phyloP scores from a whole-genome alignment of 768 basidiomycete genomes.

The Rhodotorula diobovata region DNA sequence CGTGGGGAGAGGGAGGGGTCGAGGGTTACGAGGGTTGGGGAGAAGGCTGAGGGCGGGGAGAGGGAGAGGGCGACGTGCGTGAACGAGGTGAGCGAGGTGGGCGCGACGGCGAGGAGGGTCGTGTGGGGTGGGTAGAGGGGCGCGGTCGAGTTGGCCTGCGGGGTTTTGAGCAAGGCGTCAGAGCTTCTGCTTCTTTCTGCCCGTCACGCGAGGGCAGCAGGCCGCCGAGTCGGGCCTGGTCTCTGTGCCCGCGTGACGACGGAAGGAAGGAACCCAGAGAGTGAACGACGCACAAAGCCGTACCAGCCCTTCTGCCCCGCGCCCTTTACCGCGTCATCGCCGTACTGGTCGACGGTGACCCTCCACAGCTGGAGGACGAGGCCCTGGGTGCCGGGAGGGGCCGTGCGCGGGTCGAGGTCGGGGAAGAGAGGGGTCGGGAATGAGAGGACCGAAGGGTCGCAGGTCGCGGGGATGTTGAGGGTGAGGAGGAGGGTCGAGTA shows the following conservation, averaged over 20 bases:
- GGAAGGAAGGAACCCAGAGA: neutral
- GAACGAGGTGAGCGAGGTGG: slow-evolving; percentile 68
- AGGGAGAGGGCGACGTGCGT: slow-evolving; percentile 76
- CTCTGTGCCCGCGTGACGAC: no score
- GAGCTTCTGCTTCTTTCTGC: neutral
- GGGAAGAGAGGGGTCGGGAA: slow-evolving; percentile 57
- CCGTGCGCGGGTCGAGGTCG: slow-evolving; percentile 57
- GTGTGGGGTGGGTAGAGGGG: slow-evolving; percentile 20
- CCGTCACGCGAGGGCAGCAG: no score
- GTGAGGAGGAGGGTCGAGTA: slow-evolving; percentile 75
- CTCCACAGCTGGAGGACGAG: slow-evolving; percentile 64
- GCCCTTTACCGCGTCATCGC: slow-evolving; percentile 54
- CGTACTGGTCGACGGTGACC: slow-evolving; percentile 70
- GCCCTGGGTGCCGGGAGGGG: slow-evolving; percentile 53
- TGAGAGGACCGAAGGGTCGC: slow-evolving; percentile 66
- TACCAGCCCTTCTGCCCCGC: slow-evolving; percentile 52
- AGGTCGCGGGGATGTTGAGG: slow-evolving; percentile 56
- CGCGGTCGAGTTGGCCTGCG: slow-evolving; percentile 37
- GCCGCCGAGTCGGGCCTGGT: neutral
- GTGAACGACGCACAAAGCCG: slow-evolving; percentile 63
- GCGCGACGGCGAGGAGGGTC: slow-evolving; percentile 63
- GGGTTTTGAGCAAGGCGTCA: fast-evolving
- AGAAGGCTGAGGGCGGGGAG: slow-evolving; percentile 66
- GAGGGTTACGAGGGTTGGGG: slow-evolving; percentile 73
- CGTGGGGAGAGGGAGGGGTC: slow-evolving; percentile 68